These are phyloP conservation scores for Ophiostoma ulmi DNA, from an alignment of 2,329 filamentous ascomycete genomes.

Conservation along the genomic window DNA sequence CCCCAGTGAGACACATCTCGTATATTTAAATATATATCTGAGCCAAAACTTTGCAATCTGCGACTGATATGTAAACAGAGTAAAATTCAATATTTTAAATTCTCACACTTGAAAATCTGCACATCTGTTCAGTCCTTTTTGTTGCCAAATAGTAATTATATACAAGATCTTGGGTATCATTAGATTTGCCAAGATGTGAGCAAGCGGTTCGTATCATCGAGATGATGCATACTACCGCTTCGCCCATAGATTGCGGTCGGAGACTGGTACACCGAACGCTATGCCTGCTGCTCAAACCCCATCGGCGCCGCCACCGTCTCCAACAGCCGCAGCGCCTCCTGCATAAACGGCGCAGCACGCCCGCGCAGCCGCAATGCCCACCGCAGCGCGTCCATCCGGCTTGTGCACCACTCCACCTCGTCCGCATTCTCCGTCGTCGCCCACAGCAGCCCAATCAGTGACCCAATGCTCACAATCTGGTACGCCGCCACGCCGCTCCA, in stretches of 20 bases:
- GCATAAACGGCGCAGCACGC: slow-evolving; percentile 13
- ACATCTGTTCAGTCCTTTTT: background rate
- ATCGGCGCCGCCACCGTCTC: slow-evolving; percentile 16
- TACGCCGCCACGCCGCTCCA: slow-evolving; percentile 15
- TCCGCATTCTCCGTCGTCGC: slow-evolving; percentile 14
- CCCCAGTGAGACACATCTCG: background rate
- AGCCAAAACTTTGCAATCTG: too few species aligned
- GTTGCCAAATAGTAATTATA: background rate
- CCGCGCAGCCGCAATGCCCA: slow-evolving; percentile 14
- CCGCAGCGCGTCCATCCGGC: slow-evolving; percentile 16
- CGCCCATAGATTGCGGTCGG: background rate
- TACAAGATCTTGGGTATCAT: background rate
- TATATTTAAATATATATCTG: background rate
- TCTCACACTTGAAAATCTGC: background rate
- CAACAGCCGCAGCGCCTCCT: slow-evolving; percentile 14
- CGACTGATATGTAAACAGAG: background rate
- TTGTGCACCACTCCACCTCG: slow-evolving; percentile 14
- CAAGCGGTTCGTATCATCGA: background rate
- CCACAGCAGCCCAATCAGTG: slow-evolving; percentile 16
- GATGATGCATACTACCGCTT: too few species aligned
- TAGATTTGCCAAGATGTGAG: too few species aligned
- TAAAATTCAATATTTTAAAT: background rate
- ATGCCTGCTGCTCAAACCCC: background rate
- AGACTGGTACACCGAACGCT: background rate
- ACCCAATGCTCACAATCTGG: slow-evolving; percentile 15